Evolutionary conservation across 495 filamentous ascomycete genomes (phyloP), one percentile per base, ranked within the genome.

Genomic region (Penicillium paradoxum): DNA sequence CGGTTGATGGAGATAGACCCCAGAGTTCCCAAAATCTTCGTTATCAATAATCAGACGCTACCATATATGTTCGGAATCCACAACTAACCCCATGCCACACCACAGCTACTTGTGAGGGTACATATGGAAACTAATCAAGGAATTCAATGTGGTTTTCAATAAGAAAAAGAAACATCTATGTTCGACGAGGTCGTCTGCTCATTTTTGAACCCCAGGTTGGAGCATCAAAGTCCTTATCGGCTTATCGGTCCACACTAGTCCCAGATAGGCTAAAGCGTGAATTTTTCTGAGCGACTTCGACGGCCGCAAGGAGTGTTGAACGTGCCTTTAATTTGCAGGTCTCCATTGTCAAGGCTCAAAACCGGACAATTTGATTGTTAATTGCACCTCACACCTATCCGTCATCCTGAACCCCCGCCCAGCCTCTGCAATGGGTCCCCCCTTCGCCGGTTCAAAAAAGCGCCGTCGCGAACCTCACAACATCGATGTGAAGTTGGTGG

Each of bases 401-500:
- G 22, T 19, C 19, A 6, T 24, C 10, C 13, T 3, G 15, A 59
- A 24, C 15, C 25, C 15, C 45, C n/a, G n/a, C n/a, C n/a, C 14
- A 44, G 18, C 21, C 19, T 15, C 29, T 18, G 46, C 55, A 58
- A 69, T 70, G 68, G 61, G 58, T 24, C 60, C 51, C 44, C 51
- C 60, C 49, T 25, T 51, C 17, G 55, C 44, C 55, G 59, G 51
- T 36, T 60, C 71, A 25, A 76, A 80, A 59, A 80, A 80, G 59
- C 68, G 78, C 48, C 69, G 65, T 40, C 67, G 77, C 55, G 76
- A 79, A 58, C 48, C 56, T 21, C 63, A 70, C 63, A 73, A 72
- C 53, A 63, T 78, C 53, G 70, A 79, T 58, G 66, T 65, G 29
- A 73, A 78, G 55, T 63, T 76, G 49, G 72, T 80, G 11, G 78